Conservation (phyloP, 805 yeast genomes). For the Wickerhamiella qilinensis region DNA sequence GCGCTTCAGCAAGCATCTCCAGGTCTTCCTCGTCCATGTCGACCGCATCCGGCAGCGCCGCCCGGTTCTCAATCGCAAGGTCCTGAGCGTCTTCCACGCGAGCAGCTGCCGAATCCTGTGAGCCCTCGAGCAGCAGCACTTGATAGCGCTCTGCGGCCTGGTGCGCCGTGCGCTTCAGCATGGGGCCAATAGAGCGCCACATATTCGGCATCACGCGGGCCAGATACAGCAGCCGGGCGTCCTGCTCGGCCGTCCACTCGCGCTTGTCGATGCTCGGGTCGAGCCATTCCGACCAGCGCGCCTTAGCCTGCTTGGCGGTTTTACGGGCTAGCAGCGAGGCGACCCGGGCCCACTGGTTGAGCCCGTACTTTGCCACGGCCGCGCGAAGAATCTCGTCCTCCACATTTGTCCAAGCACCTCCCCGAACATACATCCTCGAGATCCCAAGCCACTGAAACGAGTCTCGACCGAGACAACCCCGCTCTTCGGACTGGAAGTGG, state of each 20-base stretch:
- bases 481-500: too few species aligned
- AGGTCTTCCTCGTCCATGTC: slow-evolving; percentile 75
- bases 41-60: slow-evolving; percentile 67
- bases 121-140: slow-evolving; percentile 38
- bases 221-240: slow-evolving; percentile 46
- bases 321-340: slow-evolving; percentile 73
- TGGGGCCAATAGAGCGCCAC: slow-evolving; percentile 81
- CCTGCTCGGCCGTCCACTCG: slow-evolving; percentile 67
- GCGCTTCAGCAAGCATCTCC: slow-evolving; percentile 91
- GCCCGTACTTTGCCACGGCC: slow-evolving; percentile 83
- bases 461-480: too few species aligned
- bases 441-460: too few species aligned
- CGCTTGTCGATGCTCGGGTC: slow-evolving; percentile 51
- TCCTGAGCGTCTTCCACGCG: slow-evolving; percentile 31
- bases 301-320: slow-evolving; percentile 81
- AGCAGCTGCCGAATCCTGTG: slow-evolving; percentile 25
- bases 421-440: slow-evolving; percentile 40
- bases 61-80: slow-evolving; percentile 38
- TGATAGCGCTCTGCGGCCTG: slow-evolving; percentile 79
- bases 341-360: slow-evolving; percentile 88
- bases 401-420: slow-evolving; percentile 77
- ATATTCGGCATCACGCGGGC: slow-evolving; percentile 73
- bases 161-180: slow-evolving; percentile 71
- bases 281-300: slow-evolving; percentile 82
- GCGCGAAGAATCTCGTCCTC: slow-evolving; percentile 81